Percentiles rank a stretch among this genome's conserved stretches.
phyloP scores from a whole-genome alignment of 1,139 yeast genomes.

The Taiozyma sp. region DNA sequence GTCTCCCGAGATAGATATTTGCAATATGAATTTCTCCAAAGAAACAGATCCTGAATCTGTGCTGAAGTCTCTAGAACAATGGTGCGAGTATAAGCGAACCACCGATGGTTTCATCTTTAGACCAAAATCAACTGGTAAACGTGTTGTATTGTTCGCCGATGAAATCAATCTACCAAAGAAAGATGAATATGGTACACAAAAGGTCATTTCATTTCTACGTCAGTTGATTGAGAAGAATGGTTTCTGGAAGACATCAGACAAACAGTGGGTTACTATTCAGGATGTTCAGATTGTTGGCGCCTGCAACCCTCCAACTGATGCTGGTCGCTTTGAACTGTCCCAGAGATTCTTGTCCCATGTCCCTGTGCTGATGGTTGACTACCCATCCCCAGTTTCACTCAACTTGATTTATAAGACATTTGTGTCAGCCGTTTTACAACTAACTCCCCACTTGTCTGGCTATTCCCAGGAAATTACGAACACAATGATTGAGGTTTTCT shows the following conservation, averaged over 20 bases:
- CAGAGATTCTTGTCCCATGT: slow-evolving; percentile 68
- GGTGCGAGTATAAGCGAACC: slow-evolving; percentile 56
- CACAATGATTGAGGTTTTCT: slow-evolving; percentile 66
- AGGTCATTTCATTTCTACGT: slow-evolving; percentile 67
- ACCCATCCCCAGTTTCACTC: slow-evolving; percentile 67
- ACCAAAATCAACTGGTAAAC: slow-evolving; percentile 60
- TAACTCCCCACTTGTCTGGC: slow-evolving; percentile 58
- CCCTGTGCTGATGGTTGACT: slow-evolving; percentile 67
- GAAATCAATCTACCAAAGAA: slow-evolving; percentile 78
- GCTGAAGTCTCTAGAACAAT: slow-evolving; percentile 63
- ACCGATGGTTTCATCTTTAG: slow-evolving; percentile 46
- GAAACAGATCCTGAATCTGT: slow-evolving; percentile 66
- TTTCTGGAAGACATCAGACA: slow-evolving; percentile 62
- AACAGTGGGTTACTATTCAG: slow-evolving; percentile 61
- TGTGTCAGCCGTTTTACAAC: slow-evolving; percentile 50
- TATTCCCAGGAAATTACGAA: slow-evolving; percentile 45
- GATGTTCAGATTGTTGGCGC: slow-evolving; percentile 88
- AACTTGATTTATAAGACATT: slow-evolving; percentile 62
- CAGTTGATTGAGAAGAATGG: slow-evolving; percentile 72
- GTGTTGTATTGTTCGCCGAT: slow-evolving; percentile 87
- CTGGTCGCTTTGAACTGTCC: slow-evolving; percentile 60
- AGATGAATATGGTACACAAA: slow-evolving; percentile 76
- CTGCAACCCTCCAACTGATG: slow-evolving; percentile 84
- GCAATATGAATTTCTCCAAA: slow-evolving; percentile 77
- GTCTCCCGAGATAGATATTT: slow-evolving; percentile 51